A percentile compares a stretch with the other conserved stretches of the same genome.
phyloP scores from a whole-genome alignment of 2,329 filamentous ascomycete species.

The Thelonectria rubi region DNA sequence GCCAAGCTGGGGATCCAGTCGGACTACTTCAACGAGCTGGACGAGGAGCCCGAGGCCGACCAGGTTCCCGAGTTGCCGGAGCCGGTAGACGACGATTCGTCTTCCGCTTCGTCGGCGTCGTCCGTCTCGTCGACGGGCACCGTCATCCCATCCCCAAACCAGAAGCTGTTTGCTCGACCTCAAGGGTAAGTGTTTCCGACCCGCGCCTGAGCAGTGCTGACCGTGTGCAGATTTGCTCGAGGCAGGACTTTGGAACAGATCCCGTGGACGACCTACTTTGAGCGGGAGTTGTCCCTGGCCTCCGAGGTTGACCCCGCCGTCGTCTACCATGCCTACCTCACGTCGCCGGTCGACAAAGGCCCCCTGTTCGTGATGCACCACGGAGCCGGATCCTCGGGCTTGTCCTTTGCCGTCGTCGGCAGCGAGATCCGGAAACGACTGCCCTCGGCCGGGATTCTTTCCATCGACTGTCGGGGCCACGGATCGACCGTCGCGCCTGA shows the following conservation, averaged over 20 bases:
- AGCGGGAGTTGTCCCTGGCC: constrained; percentile 82
- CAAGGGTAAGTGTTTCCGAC: constrained; percentile 61
- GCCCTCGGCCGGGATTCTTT: constrained; percentile 83
- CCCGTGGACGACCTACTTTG: constrained; percentile 91
- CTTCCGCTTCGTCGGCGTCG: constrained; percentile 76
- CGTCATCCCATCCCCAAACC: constrained; percentile 80
- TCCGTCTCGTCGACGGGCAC: constrained; percentile 95
- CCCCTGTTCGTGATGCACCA: constrained; percentile 95
- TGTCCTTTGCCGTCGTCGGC: constrained; percentile 87
- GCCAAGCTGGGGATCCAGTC: constrained; percentile 71
- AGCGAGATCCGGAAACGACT: constrained; percentile 79
- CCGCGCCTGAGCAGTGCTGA: constrained; percentile 36
- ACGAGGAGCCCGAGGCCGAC: constrained; percentile 60
- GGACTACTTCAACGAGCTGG: constrained; percentile 60
- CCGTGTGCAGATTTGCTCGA: constrained; percentile 53
- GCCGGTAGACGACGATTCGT: constrained; percentile 69
- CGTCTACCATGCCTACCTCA: constrained; percentile 87
- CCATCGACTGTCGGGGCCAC: constrained; percentile 87
- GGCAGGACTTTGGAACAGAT: constrained; percentile 70
- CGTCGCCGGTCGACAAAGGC: constrained; percentile 76
- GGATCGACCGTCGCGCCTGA: constrained; percentile 70
- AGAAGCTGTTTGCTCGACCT: constrained; percentile 77
- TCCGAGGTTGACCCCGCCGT: constrained; percentile 57
- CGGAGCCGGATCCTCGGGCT: constrained; percentile 89
- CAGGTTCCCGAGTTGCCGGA: constrained; percentile 58